These are phyloP conservation scores for Fragaria iinumae DNA, from an alignment of 306 rosid genomes.

Conservation along the genomic window DNA sequence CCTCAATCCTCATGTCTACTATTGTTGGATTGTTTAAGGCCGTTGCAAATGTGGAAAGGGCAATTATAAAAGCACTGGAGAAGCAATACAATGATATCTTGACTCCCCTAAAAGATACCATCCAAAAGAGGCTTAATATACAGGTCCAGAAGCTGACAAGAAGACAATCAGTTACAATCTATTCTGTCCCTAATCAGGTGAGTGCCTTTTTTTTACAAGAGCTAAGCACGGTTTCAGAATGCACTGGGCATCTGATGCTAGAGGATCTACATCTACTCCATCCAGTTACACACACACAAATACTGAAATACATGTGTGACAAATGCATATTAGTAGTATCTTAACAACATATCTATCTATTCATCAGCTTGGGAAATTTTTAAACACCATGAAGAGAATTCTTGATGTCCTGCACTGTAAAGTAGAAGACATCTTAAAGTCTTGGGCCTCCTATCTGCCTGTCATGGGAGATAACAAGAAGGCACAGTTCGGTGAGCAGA, in stretches of 20 bases:
- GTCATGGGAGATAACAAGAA: constrained; percentile 67
- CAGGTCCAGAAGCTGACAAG: constrained; percentile 98
- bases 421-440: constrained; percentile 87
- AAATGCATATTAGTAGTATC: not conserved
- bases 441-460: constrained; percentile 89
- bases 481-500: constrained; percentile 80
- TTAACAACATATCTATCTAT: constrained; percentile 16
- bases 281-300: not conserved
- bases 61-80: constrained; percentile 86
- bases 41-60: constrained; percentile 82
- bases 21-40: constrained; percentile 41
- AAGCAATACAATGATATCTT: constrained; percentile 81
- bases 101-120: constrained; percentile 92
- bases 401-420: constrained; percentile 85
- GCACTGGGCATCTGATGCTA: not conserved
- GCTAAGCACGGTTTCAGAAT: not conserved
- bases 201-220: constrained; percentile 21
- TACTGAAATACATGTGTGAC: not conserved
- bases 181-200: constrained; percentile 78
- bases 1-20: not conserved
- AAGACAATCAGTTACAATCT: constrained; percentile 73
- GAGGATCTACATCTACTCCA: not conserved
- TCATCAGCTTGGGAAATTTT: constrained; percentile 75
- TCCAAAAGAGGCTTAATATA: constrained; percentile 86
- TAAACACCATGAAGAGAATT: constrained; percentile 92